These are phyloP conservation scores for Dryas integrifolia DNA, from an alignment of 331 rosid genomes.

Conservation along the genomic window DNA sequence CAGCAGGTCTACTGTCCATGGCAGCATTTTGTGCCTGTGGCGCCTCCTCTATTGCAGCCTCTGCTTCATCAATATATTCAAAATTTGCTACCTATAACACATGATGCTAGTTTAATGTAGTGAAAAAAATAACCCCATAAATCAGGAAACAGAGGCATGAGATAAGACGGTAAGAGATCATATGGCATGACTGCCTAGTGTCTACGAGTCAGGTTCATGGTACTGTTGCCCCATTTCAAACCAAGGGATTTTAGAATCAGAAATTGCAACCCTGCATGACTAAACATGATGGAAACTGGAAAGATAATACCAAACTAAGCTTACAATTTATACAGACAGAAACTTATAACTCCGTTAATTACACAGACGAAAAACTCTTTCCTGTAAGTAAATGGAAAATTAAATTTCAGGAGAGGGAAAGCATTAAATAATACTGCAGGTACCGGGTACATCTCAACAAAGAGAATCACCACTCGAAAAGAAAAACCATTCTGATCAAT, in stretches of 20 bases:
- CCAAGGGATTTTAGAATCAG: background rate
- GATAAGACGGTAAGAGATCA: conserved; percentile 5
- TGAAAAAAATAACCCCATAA: conserved; percentile 1
- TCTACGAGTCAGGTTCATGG: background rate
- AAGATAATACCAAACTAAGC: background rate
- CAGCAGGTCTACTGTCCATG: conserved; percentile 35
- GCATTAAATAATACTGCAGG: too few relatives aligned
- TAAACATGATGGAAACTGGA: background rate
- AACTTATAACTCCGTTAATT: background rate
- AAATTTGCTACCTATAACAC: conserved; percentile 86
- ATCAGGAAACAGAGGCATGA: background rate
- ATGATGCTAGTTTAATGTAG: conserved; percentile 17
- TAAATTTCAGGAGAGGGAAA: too few relatives aligned
- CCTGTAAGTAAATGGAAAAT: too few relatives aligned
- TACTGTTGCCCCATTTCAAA: background rate
- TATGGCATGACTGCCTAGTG: background rate
- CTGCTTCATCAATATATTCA: conserved; percentile 83
- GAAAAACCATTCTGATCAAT: too few relatives aligned
- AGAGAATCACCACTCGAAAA: too few relatives aligned
- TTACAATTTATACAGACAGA: background rate
- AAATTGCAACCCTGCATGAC: background rate
- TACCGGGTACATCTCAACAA: too few relatives aligned
- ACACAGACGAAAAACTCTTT: background rate
- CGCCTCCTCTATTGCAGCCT: conserved; percentile 80
- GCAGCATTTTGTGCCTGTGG: conserved; percentile 59